Evolutionary conservation across 208 protist species (phyloP), one percentile per base, ranked within the genome.

Genomic region (Wallacemonas sp.): DNA sequence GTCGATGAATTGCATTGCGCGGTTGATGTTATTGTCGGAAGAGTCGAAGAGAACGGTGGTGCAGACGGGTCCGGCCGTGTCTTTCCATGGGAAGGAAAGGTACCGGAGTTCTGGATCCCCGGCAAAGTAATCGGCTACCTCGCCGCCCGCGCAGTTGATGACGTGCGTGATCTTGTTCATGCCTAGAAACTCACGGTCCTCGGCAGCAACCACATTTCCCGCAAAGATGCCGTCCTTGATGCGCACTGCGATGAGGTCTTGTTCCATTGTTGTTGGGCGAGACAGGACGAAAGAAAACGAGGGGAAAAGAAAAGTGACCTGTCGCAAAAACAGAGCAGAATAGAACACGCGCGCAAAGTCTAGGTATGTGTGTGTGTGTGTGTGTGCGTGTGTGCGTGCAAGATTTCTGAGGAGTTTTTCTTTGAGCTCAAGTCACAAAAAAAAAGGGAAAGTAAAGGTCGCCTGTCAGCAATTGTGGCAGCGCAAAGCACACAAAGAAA

Each of bases 151-250:
- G 66, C 93, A 97, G 76, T 97, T 97, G 43, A 97, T 81, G 38
- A 97, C 75, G 69, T 97, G 90, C 14, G 85, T 94, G 57, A 97
- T 93, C 65, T 97, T 97, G 68, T 97, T 97, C 75, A 96, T 89
- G 11, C 68, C 68, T 29, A 97, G 71, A 64, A 97, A 96, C 30
- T 96, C 90, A 46, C 87, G 81, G 48, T 97, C 92, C 49, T 89
- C 85, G 11, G 88, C 85, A 11, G 86, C 88, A 24, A 81, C 77
- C 11, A 79, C 68, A 68, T 97, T 97, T 44, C 93, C 93, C 3
- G 85, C 87, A 72, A 97, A 97, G 68, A 97, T 88, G 34, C 93
- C 93, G 75, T 97, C 93, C 63, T 96, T 96, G 52, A 97, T 88
- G 17, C 90, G 78, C 27, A 96, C 87, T 14, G 93, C 93, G 67